Conservation (phyloP, 2,329 filamentous ascomycete genomes). For the Pezicula carpinea region DNA sequence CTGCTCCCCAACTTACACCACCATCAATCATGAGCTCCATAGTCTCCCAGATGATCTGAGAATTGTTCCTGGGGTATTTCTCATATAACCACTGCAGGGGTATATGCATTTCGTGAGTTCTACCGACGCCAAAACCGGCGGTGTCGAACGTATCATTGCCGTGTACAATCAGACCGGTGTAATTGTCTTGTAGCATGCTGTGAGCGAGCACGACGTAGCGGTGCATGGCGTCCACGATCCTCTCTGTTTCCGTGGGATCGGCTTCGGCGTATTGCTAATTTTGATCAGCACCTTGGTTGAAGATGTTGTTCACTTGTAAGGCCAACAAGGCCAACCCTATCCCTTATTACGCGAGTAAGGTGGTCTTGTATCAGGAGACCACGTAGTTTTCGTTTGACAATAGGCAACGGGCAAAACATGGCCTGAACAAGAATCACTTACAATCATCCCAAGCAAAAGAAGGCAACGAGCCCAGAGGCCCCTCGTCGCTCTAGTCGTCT, state of each 20-base stretch:
- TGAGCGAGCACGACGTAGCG: conserved; percentile 45
- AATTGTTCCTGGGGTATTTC: conserved; percentile 17
- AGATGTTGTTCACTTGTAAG: too few species aligned
- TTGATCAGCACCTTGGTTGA: too few species aligned
- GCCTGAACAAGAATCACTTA: too few species aligned
- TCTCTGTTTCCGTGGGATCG: conserved; percentile 35
- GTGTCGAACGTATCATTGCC: conserved; percentile 35
- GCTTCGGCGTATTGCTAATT: conserved; percentile 38
- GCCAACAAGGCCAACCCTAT: too few species aligned
- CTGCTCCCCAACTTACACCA: conserved; percentile 2
- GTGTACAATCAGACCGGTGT: conserved; percentile 43
- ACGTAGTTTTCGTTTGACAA: too few species aligned
- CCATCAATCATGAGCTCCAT: conserved; percentile 20
- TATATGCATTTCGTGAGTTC: conserved; percentile 36
- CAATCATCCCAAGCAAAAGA: conserved; percentile 42
- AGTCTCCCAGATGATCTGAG: conserved; percentile 22
- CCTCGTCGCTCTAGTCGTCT: conserved; percentile 36
- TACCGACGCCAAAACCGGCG: conserved; percentile 30
- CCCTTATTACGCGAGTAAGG: too few species aligned
- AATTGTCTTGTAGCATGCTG: conserved; percentile 48
- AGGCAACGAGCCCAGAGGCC: conserved; percentile 51
- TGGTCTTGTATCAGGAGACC: too few species aligned
- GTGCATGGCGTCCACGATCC: conserved; percentile 45
- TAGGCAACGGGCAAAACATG: too few species aligned
- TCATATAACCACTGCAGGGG: conserved; percentile 32